phyloP scores from a whole-genome alignment of 169 alveolate genomes.

The Fabrea salina region DNA sequence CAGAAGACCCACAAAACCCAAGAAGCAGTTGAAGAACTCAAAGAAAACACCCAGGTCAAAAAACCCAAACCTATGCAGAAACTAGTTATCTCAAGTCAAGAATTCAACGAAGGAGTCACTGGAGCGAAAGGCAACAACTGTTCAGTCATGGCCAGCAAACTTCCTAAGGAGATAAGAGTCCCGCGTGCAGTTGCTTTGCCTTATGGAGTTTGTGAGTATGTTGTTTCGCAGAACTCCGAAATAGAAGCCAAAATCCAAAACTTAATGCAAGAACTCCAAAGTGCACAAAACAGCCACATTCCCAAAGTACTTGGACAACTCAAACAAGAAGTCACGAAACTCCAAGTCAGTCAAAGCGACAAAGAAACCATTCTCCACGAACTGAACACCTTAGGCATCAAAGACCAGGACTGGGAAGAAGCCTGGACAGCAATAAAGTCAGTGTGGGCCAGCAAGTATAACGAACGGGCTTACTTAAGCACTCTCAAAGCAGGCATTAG shows the following conservation, averaged over 20 bases:
- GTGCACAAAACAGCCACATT: background rate
- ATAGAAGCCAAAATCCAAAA: background rate
- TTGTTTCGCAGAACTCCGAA: background rate
- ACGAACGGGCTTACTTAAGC: slow-evolving; percentile 73
- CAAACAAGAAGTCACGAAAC: background rate
- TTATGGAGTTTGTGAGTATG: slow-evolving; percentile 24
- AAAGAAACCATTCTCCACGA: background rate
- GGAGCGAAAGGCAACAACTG: slow-evolving; percentile 15
- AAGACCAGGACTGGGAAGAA: slow-evolving; percentile 42
- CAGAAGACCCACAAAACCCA: background rate
- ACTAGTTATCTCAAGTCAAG: background rate
- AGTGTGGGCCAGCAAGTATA: slow-evolving; percentile 81
- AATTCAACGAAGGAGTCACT: background rate
- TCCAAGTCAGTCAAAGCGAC: background rate
- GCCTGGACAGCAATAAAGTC: slow-evolving; percentile 66
- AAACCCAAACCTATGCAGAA: background rate
- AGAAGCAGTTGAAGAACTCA: background rate
- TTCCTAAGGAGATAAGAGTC: background rate
- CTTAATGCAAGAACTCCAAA: background rate
- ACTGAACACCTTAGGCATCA: slow-evolving; percentile 44
- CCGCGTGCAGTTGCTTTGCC: background rate
- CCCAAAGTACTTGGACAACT: background rate
- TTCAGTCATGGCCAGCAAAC: background rate
- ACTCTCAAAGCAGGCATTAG: slow-evolving; percentile 73
- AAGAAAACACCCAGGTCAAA: background rate